Conservation (phyloP, 2,329 filamentous ascomycete species). For the Ceratocystis cubensis region DNA sequence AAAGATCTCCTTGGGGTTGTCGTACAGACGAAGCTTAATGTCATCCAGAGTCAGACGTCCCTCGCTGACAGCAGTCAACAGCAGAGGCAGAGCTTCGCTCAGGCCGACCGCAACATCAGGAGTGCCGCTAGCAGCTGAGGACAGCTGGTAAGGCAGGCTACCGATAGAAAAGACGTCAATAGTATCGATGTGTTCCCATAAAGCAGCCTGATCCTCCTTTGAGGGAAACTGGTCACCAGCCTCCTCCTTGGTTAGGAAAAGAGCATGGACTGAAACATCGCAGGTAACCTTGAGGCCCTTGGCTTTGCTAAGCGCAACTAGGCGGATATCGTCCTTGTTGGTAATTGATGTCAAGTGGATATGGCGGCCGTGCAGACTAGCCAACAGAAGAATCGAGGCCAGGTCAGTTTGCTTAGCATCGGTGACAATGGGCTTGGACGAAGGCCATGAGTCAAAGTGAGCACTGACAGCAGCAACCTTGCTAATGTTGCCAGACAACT, state of each 20-base stretch:
- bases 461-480: slow-evolving; percentile 68
- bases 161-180: slow-evolving; percentile 73
- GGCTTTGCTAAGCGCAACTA: slow-evolving; percentile 65
- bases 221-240: slow-evolving; percentile 55
- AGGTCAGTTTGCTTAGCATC: slow-evolving; percentile 71
- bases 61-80: slow-evolving; percentile 64
- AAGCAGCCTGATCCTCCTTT: slow-evolving; percentile 52
- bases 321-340: slow-evolving; percentile 65
- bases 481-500: slow-evolving; percentile 69
- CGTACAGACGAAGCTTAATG: slow-evolving; percentile 56
- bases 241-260: slow-evolving; percentile 61
- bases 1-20: slow-evolving; percentile 70
- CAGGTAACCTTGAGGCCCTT: slow-evolving; percentile 75
- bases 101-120: slow-evolving; percentile 54
- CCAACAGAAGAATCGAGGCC: slow-evolving; percentile 65
- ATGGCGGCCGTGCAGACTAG: slow-evolving; percentile 64
- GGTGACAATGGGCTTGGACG: slow-evolving; percentile 66
- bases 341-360: slow-evolving; percentile 71
- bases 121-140: slow-evolving; percentile 32
- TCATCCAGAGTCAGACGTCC: slow-evolving; percentile 63
- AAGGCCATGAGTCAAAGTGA: slow-evolving; percentile 67
- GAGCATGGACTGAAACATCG: slow-evolving; percentile 67
- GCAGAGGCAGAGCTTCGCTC: slow-evolving; percentile 57
- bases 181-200: slow-evolving; percentile 60
- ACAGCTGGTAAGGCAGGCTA: slow-evolving; percentile 62